A percentile compares a stretch with the other conserved stretches of the same genome.
Evolutionary conservation across 352 stramenopile genomes (phyloP).

Genomic region (Phytophthora chlamydospora): DNA sequence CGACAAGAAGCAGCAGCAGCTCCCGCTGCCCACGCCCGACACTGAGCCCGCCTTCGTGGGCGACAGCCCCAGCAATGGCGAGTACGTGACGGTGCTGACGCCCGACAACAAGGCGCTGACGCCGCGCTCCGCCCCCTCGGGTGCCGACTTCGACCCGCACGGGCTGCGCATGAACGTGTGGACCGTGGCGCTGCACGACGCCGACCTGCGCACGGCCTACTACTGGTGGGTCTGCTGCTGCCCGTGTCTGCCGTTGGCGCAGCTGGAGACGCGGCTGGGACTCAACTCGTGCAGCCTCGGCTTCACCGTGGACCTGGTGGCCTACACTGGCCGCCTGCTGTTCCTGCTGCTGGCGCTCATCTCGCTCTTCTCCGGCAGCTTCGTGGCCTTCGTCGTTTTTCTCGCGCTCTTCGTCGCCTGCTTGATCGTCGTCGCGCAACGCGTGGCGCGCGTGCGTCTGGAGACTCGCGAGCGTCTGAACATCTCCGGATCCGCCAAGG

Average conservation of each 20-base stretch:
- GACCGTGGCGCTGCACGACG: conserved; percentile 32
- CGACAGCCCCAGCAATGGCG: conserved; percentile 31
- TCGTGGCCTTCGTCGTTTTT: conserved; percentile 23
- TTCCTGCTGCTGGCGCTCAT: conserved; percentile 31
- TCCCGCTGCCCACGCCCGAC: conserved; percentile 24
- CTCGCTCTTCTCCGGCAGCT: conserved; percentile 19
- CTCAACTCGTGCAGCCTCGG: conserved; percentile 31
- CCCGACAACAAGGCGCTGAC: conserved; percentile 36
- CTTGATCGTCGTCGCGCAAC: conserved; percentile 25
- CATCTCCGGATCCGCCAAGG: conserved; percentile 38
- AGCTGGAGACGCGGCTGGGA: conserved; percentile 42
- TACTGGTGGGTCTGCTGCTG: conserved; percentile 45
- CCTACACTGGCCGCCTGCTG: conserved; percentile 30
- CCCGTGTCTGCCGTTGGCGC: conserved; percentile 37
- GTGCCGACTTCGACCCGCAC: conserved; percentile 41
- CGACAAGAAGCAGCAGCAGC: conserved; percentile 31
- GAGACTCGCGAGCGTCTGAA: conserved; percentile 40
- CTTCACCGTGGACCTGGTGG: conserved; percentile 21
- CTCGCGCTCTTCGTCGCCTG: conserved; percentile 26
- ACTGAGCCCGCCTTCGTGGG: conserved; percentile 31
- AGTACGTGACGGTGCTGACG: conserved; percentile 48
- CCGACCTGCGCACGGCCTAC: conserved; percentile 37
- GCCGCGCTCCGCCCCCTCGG: neutral
- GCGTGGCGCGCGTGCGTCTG: conserved; percentile 35
- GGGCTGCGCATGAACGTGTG: conserved; percentile 44